phyloP scores from a whole-genome alignment of 768 basidiomycete genomes.

The Suillus paluster region DNA sequence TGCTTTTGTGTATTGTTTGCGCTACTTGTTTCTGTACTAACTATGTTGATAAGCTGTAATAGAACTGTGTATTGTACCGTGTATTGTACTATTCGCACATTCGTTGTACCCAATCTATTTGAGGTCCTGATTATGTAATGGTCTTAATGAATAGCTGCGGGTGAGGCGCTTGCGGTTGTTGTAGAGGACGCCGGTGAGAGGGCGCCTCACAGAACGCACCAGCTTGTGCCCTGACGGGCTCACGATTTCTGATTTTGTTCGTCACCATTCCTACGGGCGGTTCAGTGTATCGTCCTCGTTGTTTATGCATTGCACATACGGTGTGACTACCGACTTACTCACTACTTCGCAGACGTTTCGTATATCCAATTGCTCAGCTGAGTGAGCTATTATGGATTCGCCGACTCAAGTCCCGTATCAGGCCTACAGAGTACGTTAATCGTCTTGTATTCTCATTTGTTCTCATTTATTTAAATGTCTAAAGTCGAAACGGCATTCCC shows the following conservation, averaged over 20 bases:
- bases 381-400: conserved; percentile 18
- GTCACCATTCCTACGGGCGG: neutral
- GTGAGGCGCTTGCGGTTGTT: conserved; percentile 1
- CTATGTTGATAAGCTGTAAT: neutral
- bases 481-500: conserved; percentile 54
- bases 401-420: conserved; percentile 49
- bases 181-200: conserved; percentile 1
- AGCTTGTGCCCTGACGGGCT: conserved; percentile 7
- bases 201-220: conserved; percentile 1
- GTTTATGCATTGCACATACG: neutral
- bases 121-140: neutral
- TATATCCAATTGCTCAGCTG: conserved; percentile 3
- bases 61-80: neutral
- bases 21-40: neutral
- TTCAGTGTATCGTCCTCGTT: neutral
- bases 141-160: neutral
- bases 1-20: neutral
- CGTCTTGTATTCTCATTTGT: neutral
- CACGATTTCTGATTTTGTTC: conserved; percentile 4
- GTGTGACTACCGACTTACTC: neutral
- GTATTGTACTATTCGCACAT: neutral
- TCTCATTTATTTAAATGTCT: conserved; percentile 13
- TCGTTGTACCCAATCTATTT: no score
- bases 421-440: conserved; percentile 46
- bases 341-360: neutral